Conservation (phyloP, 2,329 filamentous ascomycete species). For the Trichoderma endophyticum region DNA sequence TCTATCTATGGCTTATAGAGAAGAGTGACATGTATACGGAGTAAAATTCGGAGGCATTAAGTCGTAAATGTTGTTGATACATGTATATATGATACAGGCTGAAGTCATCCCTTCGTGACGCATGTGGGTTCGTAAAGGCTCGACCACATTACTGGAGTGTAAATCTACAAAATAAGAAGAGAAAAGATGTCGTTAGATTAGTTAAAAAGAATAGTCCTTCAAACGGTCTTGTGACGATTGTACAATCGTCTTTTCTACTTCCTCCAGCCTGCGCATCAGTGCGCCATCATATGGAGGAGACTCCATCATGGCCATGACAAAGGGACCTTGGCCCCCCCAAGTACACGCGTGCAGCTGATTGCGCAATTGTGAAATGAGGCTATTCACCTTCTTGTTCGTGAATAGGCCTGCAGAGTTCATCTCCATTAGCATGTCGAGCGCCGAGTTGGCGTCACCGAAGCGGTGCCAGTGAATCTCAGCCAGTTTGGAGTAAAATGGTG, state of each 20-base stretch:
- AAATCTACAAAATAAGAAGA: not conserved
- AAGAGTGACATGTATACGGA: not conserved
- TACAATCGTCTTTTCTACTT: constrained; percentile 22
- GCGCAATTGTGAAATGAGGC: constrained; percentile 31
- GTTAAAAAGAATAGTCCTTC: constrained; percentile 5
- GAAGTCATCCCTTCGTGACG: not conserved
- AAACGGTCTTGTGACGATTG: constrained; percentile 18
- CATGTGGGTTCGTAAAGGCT: not conserved
- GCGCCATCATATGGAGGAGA: constrained; percentile 34
- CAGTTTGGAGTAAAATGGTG: constrained; percentile 66
- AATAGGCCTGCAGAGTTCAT: constrained; percentile 63
- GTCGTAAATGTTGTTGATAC: not conserved
- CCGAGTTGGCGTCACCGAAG: constrained; percentile 54
- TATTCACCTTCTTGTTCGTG: constrained; percentile 43
- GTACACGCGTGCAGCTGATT: constrained; percentile 35
- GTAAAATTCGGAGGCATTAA: not conserved
- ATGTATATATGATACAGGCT: not conserved
- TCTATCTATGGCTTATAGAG: not conserved
- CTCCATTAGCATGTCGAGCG: constrained; percentile 58
- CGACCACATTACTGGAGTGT: not conserved
- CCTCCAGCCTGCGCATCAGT: constrained; percentile 29
- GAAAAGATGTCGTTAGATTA: not conserved
- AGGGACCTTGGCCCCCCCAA: constrained; percentile 37
- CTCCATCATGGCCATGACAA: constrained; percentile 40
- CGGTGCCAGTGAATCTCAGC: constrained; percentile 60